Percentiles rank a stretch among this genome's conserved stretches.
Conservation (phyloP, 192 early-diverging fungal species). For the Coemansia sp. region DNA sequence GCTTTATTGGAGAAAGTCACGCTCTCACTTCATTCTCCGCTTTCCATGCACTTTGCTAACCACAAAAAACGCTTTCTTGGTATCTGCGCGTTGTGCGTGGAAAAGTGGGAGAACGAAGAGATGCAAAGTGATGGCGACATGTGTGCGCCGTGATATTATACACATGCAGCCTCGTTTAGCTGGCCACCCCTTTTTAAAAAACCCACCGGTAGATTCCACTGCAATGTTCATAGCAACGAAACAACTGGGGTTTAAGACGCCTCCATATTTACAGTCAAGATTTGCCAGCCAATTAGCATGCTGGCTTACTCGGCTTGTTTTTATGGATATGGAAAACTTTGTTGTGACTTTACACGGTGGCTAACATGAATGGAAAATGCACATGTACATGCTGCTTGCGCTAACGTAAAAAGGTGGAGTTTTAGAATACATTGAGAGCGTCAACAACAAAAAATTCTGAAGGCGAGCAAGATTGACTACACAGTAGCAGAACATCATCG, state of each 20-base stretch:
- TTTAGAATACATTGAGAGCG: not conserved
- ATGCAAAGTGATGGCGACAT: conserved; percentile 17
- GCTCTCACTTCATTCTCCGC: conserved; percentile 11
- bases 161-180: no score
- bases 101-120: conserved; percentile 13
- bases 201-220: no score
- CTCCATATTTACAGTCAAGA: no score
- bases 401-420: conserved; percentile 3
- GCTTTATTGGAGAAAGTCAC: conserved; percentile 28
- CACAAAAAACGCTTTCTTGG: conserved; percentile 13
- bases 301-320: no score
- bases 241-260: not conserved
- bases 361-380: conserved; percentile 14
- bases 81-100: conserved; percentile 16
- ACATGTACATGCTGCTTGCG: conserved; percentile 14
- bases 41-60: conserved; percentile 1
- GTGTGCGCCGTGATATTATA: conserved; percentile 3
- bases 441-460: conserved; percentile 1
- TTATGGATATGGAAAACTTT: not conserved
- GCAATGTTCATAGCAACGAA: no score
- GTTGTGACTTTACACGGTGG: conserved; percentile 8
- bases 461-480: not conserved
- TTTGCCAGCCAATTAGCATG: no score
- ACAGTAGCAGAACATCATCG: conserved; percentile 3
- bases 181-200: no score